A percentile compares a stretch with the other conserved stretches of the same genome.
phyloP scores from a whole-genome alignment of 163 green algal genomes.

The Scenedesmus sp. region DNA sequence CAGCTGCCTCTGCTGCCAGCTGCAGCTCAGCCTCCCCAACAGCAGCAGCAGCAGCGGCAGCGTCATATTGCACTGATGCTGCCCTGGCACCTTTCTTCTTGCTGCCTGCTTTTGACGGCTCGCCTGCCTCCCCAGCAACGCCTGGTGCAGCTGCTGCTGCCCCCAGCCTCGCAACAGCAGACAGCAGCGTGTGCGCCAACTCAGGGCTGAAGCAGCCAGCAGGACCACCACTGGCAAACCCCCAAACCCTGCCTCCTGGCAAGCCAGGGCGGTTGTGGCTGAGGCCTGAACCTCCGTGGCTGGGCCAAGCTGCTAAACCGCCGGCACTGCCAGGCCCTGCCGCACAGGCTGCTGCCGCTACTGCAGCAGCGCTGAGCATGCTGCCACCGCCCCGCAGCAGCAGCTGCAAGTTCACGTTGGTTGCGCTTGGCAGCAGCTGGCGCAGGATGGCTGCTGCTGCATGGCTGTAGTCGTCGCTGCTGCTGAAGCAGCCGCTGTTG shows the following conservation, averaged over 20 bases:
- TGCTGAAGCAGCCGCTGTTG: background rate
- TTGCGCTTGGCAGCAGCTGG: background rate
- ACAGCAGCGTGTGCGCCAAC: background rate
- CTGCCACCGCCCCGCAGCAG: background rate
- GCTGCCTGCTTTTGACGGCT: background rate
- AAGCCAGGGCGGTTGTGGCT: background rate
- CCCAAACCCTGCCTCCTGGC: background rate
- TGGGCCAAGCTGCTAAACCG: background rate
- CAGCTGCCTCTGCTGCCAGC: background rate
- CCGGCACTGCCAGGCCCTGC: background rate
- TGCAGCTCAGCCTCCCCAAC: background rate
- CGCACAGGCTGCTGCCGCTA: slow-evolving; percentile 1
- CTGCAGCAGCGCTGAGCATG: background rate
- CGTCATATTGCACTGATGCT: background rate
- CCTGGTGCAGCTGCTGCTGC: background rate
- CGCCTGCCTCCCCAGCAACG: background rate
- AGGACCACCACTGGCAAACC: background rate
- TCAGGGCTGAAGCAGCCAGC: background rate
- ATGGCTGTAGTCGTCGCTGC: background rate
- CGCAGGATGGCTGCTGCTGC: slow-evolving; percentile 2
- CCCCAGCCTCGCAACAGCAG: background rate
- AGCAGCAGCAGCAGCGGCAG: background rate
- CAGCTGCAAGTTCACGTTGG: background rate
- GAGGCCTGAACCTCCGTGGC: background rate
- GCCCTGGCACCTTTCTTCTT: background rate